Evolutionary conservation across 2,329 filamentous ascomycete genomes (phyloP).

Genomic region (Microcyclosporella mali): DNA sequence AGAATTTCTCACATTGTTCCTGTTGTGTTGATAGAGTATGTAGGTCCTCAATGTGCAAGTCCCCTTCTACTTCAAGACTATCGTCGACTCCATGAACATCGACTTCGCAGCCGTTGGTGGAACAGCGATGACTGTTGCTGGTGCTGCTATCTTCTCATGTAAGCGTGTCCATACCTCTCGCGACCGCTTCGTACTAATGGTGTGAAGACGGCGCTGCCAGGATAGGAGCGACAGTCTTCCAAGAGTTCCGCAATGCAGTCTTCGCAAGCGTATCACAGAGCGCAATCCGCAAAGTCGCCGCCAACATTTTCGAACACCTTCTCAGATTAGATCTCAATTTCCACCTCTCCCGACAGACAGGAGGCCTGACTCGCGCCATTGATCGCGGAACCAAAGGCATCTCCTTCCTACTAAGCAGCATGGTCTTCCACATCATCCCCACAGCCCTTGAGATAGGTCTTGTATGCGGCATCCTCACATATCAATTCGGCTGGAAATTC

Average conservation of each 20-base stretch:
- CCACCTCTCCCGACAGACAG: conserved; percentile 89
- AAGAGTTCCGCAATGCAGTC: conserved; percentile 90
- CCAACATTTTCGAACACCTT: conserved; percentile 87
- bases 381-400: conserved; percentile 98
- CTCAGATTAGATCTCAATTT: conserved; percentile 86
- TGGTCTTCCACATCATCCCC: conserved; percentile 96
- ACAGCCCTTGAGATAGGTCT: conserved; percentile 90
- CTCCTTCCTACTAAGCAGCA: conserved; percentile 91
- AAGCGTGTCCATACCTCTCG: neutral
- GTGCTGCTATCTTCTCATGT: conserved; percentile 77
- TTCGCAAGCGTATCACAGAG: conserved; percentile 97
- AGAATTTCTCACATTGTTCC: conserved; percentile 4
- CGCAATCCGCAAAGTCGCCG: conserved; percentile 82
- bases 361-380: conserved; percentile 86
- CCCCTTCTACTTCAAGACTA: conserved; percentile 97
- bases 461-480: conserved; percentile 94
- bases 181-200: neutral
- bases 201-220: conserved; percentile 68
- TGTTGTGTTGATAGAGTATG: conserved; percentile 31
- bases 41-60: conserved; percentile 88
- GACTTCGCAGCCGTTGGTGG: conserved; percentile 83
- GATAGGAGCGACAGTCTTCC: conserved; percentile 81
- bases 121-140: conserved; percentile 80
- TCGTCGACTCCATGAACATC: conserved; percentile 96
- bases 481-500: conserved; percentile 88